Percentiles rank a stretch among this genome's conserved stretches.
Conservation (phyloP, 495 filamentous ascomycete genomes). For the Hypoxylon perforatum region DNA sequence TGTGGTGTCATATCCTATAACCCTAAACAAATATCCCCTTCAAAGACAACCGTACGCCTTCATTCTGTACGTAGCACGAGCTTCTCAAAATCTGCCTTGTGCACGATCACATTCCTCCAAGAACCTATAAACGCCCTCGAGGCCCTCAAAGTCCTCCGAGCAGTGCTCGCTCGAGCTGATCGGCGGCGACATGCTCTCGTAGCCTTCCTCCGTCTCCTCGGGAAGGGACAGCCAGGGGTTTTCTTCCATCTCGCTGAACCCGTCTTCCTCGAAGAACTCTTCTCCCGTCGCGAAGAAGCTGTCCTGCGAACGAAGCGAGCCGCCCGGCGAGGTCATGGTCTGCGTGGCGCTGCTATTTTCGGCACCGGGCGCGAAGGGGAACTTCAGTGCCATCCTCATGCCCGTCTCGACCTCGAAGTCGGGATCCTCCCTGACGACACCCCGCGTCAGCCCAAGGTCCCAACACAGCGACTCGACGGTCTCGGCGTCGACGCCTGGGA, state of each 20-base stretch:
- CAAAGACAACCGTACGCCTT: slow-evolving; percentile 13
- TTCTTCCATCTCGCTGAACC: slow-evolving; percentile 47
- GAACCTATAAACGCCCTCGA: slow-evolving; percentile 89
- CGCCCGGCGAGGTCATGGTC: slow-evolving; percentile 63
- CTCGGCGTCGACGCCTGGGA: slow-evolving; percentile 87
- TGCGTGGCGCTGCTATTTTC: slow-evolving; percentile 35
- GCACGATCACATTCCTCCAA: slow-evolving; percentile 84
- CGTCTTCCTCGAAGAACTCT: slow-evolving; percentile 49
- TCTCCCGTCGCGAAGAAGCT: slow-evolving; percentile 54
- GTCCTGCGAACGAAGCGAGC: slow-evolving; percentile 55
- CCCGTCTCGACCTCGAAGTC: slow-evolving; percentile 73
- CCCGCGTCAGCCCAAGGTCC: slow-evolving; percentile 83
- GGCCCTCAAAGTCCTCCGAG: slow-evolving; percentile 73
- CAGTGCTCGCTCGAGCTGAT: slow-evolving; percentile 55
- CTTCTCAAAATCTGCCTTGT: slow-evolving; percentile 48
- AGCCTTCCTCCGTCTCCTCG: slow-evolving; percentile 60
- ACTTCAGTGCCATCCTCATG: slow-evolving; percentile 78
- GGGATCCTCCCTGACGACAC: slow-evolving; percentile 81
- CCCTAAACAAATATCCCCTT: slow-evolving; percentile 2
- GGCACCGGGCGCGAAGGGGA: slow-evolving; percentile 82
- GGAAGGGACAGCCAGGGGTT: slow-evolving; percentile 60
- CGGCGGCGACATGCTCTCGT: slow-evolving; percentile 61
- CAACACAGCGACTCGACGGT: slow-evolving; percentile 86
- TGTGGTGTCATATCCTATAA: no score
- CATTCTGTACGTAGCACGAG: background rate